Evolutionary conservation across 176 grass and related monocot species (phyloP).

Genomic region (Leersia perrieri): DNA sequence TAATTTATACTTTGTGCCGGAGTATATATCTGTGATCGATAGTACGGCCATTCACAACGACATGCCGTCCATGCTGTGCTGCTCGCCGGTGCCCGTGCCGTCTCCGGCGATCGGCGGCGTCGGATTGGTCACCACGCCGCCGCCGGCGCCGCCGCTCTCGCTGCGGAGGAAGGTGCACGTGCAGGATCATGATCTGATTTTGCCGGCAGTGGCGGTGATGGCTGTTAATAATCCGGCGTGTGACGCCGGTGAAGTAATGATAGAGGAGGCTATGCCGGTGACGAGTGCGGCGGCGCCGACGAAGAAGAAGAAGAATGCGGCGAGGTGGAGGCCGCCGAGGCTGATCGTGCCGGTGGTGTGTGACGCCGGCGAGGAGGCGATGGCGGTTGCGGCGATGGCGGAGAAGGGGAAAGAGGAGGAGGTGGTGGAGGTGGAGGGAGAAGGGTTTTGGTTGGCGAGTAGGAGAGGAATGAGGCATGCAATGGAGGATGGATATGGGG

Average conservation of each 20-base stretch:
- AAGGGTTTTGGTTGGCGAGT: constrained; percentile 54
- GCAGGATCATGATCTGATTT: background rate
- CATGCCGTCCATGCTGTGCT: constrained; percentile 26
- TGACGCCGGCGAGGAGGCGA: constrained; percentile 2
- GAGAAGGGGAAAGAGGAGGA: background rate
- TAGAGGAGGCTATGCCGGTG: background rate
- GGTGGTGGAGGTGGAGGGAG: constrained; percentile 37
- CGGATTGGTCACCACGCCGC: background rate
- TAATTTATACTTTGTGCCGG: no score
- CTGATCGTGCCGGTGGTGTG: constrained; percentile 52
- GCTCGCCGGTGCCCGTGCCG: background rate
- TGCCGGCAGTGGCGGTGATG: background rate
- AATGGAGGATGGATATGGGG: constrained; percentile 79
- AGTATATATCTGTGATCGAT: no score
- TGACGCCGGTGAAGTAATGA: background rate
- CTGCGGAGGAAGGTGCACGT: constrained; percentile 1
- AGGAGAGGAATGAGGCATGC: constrained; percentile 58
- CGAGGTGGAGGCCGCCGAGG: constrained; percentile 53
- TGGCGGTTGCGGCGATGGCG: background rate
- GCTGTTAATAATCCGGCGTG: background rate
- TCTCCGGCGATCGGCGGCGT: background rate
- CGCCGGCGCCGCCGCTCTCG: background rate
- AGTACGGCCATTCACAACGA: background rate
- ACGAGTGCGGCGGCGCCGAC: background rate
- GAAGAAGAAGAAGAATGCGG: constrained; percentile 16